These are phyloP conservation scores for Apiospora saccharicola DNA, from an alignment of 2,329 filamentous ascomycete genomes.

Conservation along the genomic window DNA sequence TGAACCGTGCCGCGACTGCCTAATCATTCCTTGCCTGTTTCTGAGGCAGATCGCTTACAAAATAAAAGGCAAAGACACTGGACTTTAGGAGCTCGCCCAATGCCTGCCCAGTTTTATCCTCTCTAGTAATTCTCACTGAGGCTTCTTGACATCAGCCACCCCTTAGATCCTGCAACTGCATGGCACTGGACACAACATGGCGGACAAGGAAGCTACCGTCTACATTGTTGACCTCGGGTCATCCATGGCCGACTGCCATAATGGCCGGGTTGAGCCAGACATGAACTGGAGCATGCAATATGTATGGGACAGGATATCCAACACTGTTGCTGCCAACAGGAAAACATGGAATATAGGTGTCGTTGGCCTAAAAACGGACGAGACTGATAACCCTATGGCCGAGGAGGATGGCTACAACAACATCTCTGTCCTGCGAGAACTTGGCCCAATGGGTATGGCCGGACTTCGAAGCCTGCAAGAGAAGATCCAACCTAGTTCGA, in stretches of 20 bases:
- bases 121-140: neutral
- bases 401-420: conserved; percentile 79
- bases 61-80: neutral
- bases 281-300: conserved; percentile 91
- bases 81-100: neutral
- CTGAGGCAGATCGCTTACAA: conserved; percentile 2
- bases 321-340: conserved; percentile 70
- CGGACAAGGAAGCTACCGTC: conserved; percentile 89
- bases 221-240: conserved; percentile 89
- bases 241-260: conserved; percentile 79
- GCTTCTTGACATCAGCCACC: neutral
- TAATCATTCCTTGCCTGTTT: conserved; percentile 15
- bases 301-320: conserved; percentile 91
- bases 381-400: conserved; percentile 70
- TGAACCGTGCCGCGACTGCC: conserved; percentile 26
- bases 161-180: neutral
- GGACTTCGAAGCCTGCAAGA: conserved; percentile 71
- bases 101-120: neutral
- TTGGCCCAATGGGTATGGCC: conserved; percentile 67
- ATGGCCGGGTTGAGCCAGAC: conserved; percentile 78
- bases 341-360: conserved; percentile 82
- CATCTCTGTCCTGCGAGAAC: conserved; percentile 79
- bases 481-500: conserved; percentile 71
- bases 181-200: conserved; percentile 64
- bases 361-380: conserved; percentile 82